Evolutionary conservation across 1,284 basidiomycete genomes (phyloP).

Genomic region (Microbotryum saponariae): DNA sequence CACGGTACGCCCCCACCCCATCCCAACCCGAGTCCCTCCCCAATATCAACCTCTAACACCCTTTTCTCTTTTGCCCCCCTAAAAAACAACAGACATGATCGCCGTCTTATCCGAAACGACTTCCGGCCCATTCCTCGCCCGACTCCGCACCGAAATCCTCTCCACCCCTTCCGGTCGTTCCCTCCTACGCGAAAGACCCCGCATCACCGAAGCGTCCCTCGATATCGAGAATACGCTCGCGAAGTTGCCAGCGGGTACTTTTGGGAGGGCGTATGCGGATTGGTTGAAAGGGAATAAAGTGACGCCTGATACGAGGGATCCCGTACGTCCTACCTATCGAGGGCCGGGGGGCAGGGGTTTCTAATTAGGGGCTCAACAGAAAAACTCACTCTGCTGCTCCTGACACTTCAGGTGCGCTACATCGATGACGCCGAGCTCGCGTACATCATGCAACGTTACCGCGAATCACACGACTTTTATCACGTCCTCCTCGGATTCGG

Average conservation of each 20-base stretch:
- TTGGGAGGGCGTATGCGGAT: constrained; percentile 78
- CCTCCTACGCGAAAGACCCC: constrained; percentile 66
- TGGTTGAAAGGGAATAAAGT: constrained; percentile 87
- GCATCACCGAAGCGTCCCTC: constrained; percentile 69
- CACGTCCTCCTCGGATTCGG: constrained; percentile 82
- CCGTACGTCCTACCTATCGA: constrained; percentile 50
- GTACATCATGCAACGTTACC: constrained; percentile 95
- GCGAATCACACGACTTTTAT: constrained; percentile 95
- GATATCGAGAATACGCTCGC: constrained; percentile 59
- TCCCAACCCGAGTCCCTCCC: neutral
- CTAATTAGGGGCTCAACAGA: neutral
- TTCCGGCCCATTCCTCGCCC: constrained; percentile 69
- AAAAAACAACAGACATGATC: constrained; percentile 60
- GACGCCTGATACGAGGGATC: constrained; percentile 89
- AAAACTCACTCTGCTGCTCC: constrained; percentile 13
- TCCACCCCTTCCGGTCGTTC: constrained; percentile 49
- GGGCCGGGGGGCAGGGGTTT: too few species aligned
- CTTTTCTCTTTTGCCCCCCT: neutral
- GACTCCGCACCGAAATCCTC: constrained; percentile 71
- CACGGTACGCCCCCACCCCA: constrained; percentile 55
- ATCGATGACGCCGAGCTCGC: constrained; percentile 87
- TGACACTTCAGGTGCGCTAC: constrained; percentile 65
- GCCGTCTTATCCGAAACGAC: constrained; percentile 87
- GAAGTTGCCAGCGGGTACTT: constrained; percentile 65
- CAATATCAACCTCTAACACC: too few species aligned